Conservation (phyloP, 2,329 filamentous ascomycete genomes). For the Bretziella fagacearum region DNA sequence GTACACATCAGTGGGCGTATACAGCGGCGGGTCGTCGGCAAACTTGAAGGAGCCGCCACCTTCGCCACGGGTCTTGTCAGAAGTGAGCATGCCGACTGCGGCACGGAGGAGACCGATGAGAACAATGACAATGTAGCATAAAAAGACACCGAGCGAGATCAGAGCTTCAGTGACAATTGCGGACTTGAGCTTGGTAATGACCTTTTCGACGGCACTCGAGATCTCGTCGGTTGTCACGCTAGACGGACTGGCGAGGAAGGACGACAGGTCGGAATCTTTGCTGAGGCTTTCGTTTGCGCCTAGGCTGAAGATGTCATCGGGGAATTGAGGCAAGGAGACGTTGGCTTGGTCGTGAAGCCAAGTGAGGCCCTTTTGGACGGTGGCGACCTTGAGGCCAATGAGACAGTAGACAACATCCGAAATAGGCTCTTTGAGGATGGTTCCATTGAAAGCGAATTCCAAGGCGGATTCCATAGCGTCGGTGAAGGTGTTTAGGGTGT, state of each 20-base stretch:
- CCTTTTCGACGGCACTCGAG: conserved; percentile 53
- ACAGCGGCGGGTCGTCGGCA: conserved; percentile 3
- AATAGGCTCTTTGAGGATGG: conserved; percentile 62
- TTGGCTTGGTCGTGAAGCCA: conserved; percentile 84
- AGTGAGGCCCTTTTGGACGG: conserved; percentile 73
- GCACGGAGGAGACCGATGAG: conserved; percentile 57
- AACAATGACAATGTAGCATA: conserved; percentile 62
- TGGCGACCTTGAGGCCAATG: conserved; percentile 71
- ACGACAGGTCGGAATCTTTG: conserved; percentile 42
- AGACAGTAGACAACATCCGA: conserved; percentile 69
- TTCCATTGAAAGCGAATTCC: conserved; percentile 64
- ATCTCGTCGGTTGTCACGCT: conserved; percentile 65
- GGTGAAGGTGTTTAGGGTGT: conserved; percentile 70
- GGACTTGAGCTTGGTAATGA: conserved; percentile 49
- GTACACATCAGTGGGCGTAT: conserved; percentile 7
- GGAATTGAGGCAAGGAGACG: conserved; percentile 60
- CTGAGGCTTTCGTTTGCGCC: conserved; percentile 48
- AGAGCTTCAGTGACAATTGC: conserved; percentile 61
- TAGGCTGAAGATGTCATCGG: conserved; percentile 65
- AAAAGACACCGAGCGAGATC: conserved; percentile 56
- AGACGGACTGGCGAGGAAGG: conserved; percentile 63
- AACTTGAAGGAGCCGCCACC: conserved; percentile 10
- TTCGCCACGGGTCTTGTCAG: conserved; percentile 38
- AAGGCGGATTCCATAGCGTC: conserved; percentile 58
- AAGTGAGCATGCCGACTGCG: conserved; percentile 39